Conservation (phyloP, 1,284 basidiomycete genomes). For the Cystobasidium pallidum region DNA sequence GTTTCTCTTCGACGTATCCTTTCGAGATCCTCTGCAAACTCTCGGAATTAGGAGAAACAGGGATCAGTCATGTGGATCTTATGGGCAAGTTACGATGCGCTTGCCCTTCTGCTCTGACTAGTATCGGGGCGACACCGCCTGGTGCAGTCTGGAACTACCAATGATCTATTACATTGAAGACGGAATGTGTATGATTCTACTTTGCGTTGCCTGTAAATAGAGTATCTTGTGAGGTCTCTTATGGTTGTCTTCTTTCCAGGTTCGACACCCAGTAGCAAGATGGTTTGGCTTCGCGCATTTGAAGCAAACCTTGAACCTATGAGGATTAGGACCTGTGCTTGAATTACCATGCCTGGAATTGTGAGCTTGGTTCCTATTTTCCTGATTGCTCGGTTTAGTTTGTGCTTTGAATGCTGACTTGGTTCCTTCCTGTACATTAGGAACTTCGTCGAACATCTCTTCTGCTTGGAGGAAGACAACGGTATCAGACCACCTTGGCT, state of each 20-base stretch:
- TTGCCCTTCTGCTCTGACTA: constrained; percentile 29
- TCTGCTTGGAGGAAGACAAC: neutral
- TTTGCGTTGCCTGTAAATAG: no score
- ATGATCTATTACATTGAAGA: constrained; percentile 53
- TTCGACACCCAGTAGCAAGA: no score
- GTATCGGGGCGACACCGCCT: constrained; percentile 51
- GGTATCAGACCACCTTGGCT: neutral
- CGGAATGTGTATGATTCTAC: no score
- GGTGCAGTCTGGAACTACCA: constrained; percentile 49
- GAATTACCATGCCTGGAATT: neutral
- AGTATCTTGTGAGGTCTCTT: no score
- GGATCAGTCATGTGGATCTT: neutral
- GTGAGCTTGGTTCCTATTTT: neutral
- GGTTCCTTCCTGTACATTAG: neutral
- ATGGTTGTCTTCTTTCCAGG: no score
- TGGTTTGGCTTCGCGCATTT: neutral
- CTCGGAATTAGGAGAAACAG: neutral
- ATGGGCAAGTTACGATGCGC: neutral
- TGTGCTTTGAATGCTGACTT: neutral
- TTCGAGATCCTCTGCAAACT: neutral
- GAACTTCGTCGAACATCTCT: neutral
- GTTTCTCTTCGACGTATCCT: neutral
- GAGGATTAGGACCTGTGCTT: no score
- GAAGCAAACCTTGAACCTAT: neutral
- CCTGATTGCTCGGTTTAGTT: neutral